Conservation (phyloP, 1,284 basidiomycete genomes). For the Cryptococcus floricola region DNA sequence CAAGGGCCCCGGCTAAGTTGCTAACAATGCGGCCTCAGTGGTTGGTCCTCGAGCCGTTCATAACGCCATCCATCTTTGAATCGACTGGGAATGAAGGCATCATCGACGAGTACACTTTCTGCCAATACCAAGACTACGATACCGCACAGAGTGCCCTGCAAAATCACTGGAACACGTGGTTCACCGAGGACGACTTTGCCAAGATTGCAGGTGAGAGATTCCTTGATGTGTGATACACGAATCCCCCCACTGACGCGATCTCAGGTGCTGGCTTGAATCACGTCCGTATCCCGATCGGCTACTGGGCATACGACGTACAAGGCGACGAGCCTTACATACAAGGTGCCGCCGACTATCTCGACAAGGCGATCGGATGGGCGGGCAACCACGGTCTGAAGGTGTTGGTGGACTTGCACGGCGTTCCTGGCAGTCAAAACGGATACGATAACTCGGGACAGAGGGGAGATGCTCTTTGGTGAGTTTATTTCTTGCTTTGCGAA, state of each 20-base stretch:
- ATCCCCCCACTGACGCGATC: neutral
- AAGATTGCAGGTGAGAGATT: constrained; percentile 64
- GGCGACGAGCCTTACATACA: constrained; percentile 78
- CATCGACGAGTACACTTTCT: constrained; percentile 79
- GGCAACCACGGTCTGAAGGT: constrained; percentile 69
- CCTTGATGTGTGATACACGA: neutral
- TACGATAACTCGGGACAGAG: constrained; percentile 79
- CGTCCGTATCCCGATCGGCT: constrained; percentile 71
- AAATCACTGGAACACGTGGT: constrained; percentile 50
- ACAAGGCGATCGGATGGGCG: constrained; percentile 72
- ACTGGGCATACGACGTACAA: constrained; percentile 81
- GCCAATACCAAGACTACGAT: constrained; percentile 43
- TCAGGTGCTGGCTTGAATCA: constrained; percentile 65
- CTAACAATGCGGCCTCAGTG: neutral
- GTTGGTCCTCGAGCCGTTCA: neutral
- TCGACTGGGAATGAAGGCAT: constrained; percentile 63
- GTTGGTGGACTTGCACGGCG: constrained; percentile 65
- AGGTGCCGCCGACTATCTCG: constrained; percentile 59
- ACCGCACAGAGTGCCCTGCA: constrained; percentile 29
- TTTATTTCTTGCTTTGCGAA: neutral
- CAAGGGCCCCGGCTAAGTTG: neutral
- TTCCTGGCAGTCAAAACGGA: constrained; percentile 72
- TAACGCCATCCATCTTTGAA: constrained; percentile 64
- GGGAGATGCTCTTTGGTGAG: constrained; percentile 62
- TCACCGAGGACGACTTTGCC: constrained; percentile 80